These are phyloP conservation scores for Ogataea sp. DNA, from an alignment of 805 yeast species.

Conservation along the genomic window DNA sequence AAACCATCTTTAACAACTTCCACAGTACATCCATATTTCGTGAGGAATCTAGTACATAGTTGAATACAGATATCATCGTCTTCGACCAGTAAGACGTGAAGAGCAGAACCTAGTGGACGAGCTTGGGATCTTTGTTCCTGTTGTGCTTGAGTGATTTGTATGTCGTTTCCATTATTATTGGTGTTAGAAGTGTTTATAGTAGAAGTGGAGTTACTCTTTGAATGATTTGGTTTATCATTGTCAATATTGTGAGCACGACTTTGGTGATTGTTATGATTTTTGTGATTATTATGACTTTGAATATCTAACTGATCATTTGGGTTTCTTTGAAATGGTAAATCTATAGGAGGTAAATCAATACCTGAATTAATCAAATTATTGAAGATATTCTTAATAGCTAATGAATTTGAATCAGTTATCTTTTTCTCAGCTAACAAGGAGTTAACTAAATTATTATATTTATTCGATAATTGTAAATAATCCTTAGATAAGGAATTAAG, in stretches of 20 bases:
- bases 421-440: slow-evolving; percentile 49
- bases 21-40: slow-evolving; percentile 86
- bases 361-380: slow-evolving; percentile 49
- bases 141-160: slow-evolving; percentile 11
- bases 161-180: background rate
- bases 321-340: slow-evolving; percentile 33
- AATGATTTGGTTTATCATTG: no score
- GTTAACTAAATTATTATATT: slow-evolving; percentile 59
- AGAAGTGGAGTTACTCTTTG: background rate
- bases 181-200: background rate
- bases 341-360: slow-evolving; percentile 57
- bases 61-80: slow-evolving; percentile 80
- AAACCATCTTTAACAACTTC: slow-evolving; percentile 91
- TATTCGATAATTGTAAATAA: slow-evolving; percentile 36
- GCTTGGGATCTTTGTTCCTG: slow-evolving; percentile 11
- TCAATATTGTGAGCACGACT: no score
- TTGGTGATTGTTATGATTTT: no score
- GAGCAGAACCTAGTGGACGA: slow-evolving; percentile 28
- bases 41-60: slow-evolving; percentile 72
- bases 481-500: slow-evolving; percentile 28
- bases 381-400: slow-evolving; percentile 42
- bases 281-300: no score
- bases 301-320: background rate
- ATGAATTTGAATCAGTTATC: slow-evolving; percentile 47
- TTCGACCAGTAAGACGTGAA: slow-evolving; percentile 70